Base-by-base conservation (phyloP, 768 basidiomycete species). In the Postia placenta region DNA sequence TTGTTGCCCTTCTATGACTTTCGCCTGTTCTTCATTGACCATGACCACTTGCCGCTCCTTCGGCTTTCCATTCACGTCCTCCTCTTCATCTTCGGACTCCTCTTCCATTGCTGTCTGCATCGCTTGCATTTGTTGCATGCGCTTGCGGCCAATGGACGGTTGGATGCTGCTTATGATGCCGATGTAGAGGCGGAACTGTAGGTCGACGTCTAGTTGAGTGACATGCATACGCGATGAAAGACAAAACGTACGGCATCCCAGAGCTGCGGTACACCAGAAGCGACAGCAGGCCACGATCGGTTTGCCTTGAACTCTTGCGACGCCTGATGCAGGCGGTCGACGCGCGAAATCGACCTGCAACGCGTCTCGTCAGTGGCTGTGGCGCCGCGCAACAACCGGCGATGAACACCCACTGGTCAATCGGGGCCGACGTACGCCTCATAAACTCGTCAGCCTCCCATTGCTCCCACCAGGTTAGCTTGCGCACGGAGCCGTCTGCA, bases 361-460 rank as follows among this genome's bases (percentile, higher is more conserved):
- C 12, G 15, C 33, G 5, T 11, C 38, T 23, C 22, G 12, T 24
- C 4, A 11, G 15, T 23, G 17, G 27, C 12, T 19, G 7, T 19
- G 20, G 38, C 41, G 23, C 35, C 22, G 17, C 6, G 33, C 20
- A 26, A 25, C 9, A 38, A 5, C 14, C 24, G 6, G 14, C n/a
- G n/a, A n/a, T n/a, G n/a, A n/a, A n/a, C n/a, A 69, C 81, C 56
- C 53, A 86, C 85, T 68, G 62, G 58, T 85, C 71, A 49, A 75
- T 76, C 28, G 64, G 67, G 36, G 64, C 65, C 24, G 59, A 66
- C 3, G 60, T 66, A 33, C 68, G 63, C 50, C 79, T 69, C 26
- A 72, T 64, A 42, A 70, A 64, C 60, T 88, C 85, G 2, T 67
- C 69, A 36, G 83, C 78, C 43, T 75, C 76, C 87, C 87, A 90